Base-by-base conservation (phyloP, 768 basidiomycete species). In the Psilocybe subaeruginosa region DNA sequence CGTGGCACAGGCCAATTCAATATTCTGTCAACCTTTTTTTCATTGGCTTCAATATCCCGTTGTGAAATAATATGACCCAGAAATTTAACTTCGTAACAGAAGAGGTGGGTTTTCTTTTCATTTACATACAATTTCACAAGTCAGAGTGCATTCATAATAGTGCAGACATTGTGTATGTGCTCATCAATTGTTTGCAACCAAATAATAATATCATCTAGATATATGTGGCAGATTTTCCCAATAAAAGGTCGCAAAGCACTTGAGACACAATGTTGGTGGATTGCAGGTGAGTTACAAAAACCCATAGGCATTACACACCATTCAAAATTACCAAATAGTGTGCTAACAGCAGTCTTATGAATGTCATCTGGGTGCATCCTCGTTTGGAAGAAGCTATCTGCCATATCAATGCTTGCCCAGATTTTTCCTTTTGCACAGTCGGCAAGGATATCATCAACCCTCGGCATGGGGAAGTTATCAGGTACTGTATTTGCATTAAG, bases 121-220 rank as follows among this genome's bases (percentile, higher is more conserved):
- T n/a, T n/a, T n/a, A n/a, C n/a, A n/a, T n/a, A n/a, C n/a, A n/a
- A n/a, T n/a, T n/a, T n/a, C n/a, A n/a, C n/a, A n/a, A n/a, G n/a
- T n/a, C n/a, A n/a, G n/a, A n/a, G 77, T 0, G 64, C 69, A 0
- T 70, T 67, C 0, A 80, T 66, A 16, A 78, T 70, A 0, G 23
- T 17, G 0, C 55, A 35, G 0, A 76, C 68, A 52, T 75, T 68
- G 1, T 30, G 0, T 0, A 60, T 43, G 29, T 81, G 80, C 53
- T 79, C 74, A 3, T 74, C 75, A 0, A 76, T 16, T 0, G 67
- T 61, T 0, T 78, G 8, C 0, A 79, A 83, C 76, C 77, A 82
- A 27, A 82, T 79, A 12, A 83, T 68, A 45, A 82, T 78, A 54
- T 82, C 74, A 56, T 83, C 78, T 0, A 82, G 66, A 59, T 83